Conservation (phyloP, 139 green algal species). For the Dunaliella primolecta region DNA sequence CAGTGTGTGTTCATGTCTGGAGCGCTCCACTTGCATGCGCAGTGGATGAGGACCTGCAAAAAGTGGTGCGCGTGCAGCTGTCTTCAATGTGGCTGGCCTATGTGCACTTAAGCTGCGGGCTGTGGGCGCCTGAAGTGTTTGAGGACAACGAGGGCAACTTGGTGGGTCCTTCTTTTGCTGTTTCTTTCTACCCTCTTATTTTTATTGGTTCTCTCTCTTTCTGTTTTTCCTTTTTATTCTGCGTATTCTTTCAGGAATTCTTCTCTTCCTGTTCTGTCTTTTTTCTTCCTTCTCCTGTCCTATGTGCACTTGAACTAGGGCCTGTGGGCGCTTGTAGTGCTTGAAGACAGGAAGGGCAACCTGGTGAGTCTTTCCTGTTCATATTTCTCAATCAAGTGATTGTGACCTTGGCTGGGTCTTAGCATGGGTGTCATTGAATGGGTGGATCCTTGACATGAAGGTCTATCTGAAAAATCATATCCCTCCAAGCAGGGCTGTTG, state of each 20-base stretch:
- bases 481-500: too few species aligned
- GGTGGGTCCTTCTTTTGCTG: not conserved
- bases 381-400: too few species aligned
- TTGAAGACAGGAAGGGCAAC: too few species aligned
- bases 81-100: constrained; percentile 21
- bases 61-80: constrained; percentile 21
- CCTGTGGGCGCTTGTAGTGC: too few species aligned
- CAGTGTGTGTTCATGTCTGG: too few species aligned
- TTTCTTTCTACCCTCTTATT: not conserved
- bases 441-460: too few species aligned
- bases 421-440: too few species aligned
- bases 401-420: too few species aligned
- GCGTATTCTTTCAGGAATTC: not conserved
- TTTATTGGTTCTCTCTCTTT: not conserved
- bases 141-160: constrained; percentile 19
- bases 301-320: too few species aligned
- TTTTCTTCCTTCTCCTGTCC: not conserved
- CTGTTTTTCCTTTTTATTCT: too few species aligned
- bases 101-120: constrained; percentile 27
- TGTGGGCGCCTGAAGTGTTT: constrained; percentile 30
- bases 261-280: not conserved
- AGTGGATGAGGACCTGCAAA: not conserved
- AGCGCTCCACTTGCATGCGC: not conserved
- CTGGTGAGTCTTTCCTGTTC: too few species aligned
- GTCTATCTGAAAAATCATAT: too few species aligned